phyloP scores from a whole-genome alignment of 1,284 basidiomycete genomes.

The Naganishia sp. region DNA sequence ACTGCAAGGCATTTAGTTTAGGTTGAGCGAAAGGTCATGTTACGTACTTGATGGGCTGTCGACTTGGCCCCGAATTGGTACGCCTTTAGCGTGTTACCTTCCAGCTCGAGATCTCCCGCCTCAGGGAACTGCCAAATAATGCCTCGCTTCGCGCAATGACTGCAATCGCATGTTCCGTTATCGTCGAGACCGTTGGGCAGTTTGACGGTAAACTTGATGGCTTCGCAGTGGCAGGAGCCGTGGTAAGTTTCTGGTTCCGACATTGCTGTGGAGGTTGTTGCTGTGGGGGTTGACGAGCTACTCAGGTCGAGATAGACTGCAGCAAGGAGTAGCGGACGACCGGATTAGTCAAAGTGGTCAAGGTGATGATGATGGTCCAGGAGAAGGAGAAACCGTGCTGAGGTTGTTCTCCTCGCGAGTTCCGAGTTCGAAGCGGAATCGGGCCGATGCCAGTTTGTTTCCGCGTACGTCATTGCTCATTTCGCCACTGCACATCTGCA shows the following conservation, averaged over 20 bases:
- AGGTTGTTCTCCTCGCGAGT: too few species aligned
- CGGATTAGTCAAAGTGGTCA: too few species aligned
- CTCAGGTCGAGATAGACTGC: too few species aligned
- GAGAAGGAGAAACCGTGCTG: too few species aligned
- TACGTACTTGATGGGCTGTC: conserved; percentile 32
- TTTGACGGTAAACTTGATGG: conserved; percentile 29
- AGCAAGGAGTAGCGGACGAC: too few species aligned
- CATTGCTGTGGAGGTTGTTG: too few species aligned
- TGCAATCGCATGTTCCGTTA: conserved; percentile 36
- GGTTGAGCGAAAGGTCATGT: neutral
- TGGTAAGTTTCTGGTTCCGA: conserved; percentile 21
- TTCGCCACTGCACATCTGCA: too few species aligned
- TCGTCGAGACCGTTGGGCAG: conserved; percentile 28
- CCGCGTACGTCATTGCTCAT: too few species aligned
- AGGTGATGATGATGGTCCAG: too few species aligned
- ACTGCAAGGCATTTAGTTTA: conserved; percentile 20
- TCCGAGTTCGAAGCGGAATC: too few species aligned
- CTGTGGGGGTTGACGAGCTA: too few species aligned
- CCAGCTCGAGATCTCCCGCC: conserved; percentile 25
- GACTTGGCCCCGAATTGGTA: conserved; percentile 36
- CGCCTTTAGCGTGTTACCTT: conserved; percentile 18
- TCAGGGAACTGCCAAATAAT: conserved; percentile 35
- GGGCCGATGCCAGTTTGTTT: too few species aligned
- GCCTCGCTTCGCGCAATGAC: conserved; percentile 34
- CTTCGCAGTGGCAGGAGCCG: conserved; percentile 38